Conservation (phyloP, 2,329 filamentous ascomycete genomes). For the Curvularia spicifera region DNA sequence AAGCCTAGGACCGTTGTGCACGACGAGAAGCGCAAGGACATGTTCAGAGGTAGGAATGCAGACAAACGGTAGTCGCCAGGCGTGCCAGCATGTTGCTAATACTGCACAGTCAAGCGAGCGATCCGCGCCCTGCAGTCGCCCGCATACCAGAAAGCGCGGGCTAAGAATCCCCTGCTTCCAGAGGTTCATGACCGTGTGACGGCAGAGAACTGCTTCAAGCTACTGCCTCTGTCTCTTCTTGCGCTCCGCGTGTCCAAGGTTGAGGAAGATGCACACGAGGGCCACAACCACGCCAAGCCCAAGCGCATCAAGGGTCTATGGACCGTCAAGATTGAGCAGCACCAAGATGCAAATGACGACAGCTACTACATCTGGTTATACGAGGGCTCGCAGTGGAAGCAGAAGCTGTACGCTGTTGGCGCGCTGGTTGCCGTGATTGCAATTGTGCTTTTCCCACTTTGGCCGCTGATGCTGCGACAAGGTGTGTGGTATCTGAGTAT, state of each 20-base stretch:
- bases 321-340: slow-evolving; percentile 94
- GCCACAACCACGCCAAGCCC: slow-evolving; percentile 59
- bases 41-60: slow-evolving; percentile 79
- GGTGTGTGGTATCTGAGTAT: slow-evolving; percentile 98
- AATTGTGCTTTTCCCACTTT: slow-evolving; percentile 92
- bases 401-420: slow-evolving; percentile 86
- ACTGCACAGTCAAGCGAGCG: slow-evolving; percentile 82
- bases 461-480: slow-evolving; percentile 87
- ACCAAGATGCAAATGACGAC: slow-evolving; percentile 85
- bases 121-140: slow-evolving; percentile 88
- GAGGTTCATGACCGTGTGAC: slow-evolving; percentile 86
- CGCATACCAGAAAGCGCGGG: slow-evolving; percentile 85
- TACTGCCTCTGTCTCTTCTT: slow-evolving; percentile 91
- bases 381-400: slow-evolving; percentile 91
- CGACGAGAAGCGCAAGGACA: slow-evolving; percentile 95
- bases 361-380: slow-evolving; percentile 98
- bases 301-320: slow-evolving; percentile 96
- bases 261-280: slow-evolving; percentile 76
- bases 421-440: slow-evolving; percentile 84
- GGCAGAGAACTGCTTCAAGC: slow-evolving; percentile 92
- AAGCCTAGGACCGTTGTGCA: slow-evolving; percentile 92
- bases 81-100: slow-evolving; percentile 3
- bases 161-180: slow-evolving; percentile 88
- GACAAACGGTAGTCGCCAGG: not conserved
- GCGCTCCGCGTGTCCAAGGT: slow-evolving; percentile 87